Evolutionary conservation across 805 yeast species (phyloP).

Genomic region (Wickerhamomyces queroliae): DNA sequence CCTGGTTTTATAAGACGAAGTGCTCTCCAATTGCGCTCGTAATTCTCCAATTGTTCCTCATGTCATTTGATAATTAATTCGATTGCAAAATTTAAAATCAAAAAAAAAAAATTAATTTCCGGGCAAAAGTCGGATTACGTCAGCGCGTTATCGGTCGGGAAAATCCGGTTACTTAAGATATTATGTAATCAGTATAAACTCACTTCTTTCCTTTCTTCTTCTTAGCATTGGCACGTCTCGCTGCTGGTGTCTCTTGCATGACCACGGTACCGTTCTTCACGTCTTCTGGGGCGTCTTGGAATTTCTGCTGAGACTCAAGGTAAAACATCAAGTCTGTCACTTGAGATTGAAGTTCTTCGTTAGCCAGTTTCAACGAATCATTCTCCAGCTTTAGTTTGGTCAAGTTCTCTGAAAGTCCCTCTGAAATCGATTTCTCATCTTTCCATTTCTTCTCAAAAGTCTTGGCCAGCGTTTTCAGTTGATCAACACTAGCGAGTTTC

Average conservation of each 20-base stretch:
- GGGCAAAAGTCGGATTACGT: neutral
- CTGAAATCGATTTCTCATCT: conserved; percentile 43
- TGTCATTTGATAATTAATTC: no score
- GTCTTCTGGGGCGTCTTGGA: conserved; percentile 66
- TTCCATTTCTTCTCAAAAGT: conserved; percentile 29
- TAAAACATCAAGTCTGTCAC: conserved; percentile 77
- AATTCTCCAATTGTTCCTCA: no score
- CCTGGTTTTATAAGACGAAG: no score
- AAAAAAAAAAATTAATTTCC: neutral
- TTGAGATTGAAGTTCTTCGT: conserved; percentile 52
- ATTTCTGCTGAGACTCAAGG: conserved; percentile 65
- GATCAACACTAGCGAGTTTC: neutral
- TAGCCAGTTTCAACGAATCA: conserved; percentile 30
- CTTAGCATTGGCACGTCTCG: neutral
- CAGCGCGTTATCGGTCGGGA: neutral
- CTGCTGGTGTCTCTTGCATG: conserved; percentile 20
- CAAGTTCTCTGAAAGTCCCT: conserved; percentile 33
- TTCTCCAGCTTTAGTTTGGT: conserved; percentile 29
- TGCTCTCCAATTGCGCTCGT: no score
- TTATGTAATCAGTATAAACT: neutral
- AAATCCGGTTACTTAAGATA: neutral
- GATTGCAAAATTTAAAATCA: neutral
- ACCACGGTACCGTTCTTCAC: conserved; percentile 66
- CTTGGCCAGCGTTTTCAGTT: conserved; percentile 17
- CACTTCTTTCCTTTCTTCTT: neutral